phyloP scores from a whole-genome alignment of 2,329 filamentous ascomycete genomes.

The Paraphaeosphaeria sporulosa region DNA sequence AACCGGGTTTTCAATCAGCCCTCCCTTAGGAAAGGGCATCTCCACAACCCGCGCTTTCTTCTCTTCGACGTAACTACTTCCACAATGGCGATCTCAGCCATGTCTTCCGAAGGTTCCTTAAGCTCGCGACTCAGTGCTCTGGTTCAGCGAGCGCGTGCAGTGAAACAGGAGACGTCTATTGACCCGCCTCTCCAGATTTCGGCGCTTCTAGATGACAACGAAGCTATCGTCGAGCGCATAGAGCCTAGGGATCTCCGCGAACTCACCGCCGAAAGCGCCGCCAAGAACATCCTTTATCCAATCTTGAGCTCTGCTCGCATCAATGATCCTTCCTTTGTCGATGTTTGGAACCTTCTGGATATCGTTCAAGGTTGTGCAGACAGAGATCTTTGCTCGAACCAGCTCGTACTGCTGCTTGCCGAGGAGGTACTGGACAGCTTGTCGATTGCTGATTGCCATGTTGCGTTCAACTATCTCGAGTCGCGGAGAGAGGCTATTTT shows the following conservation, averaged over 20 bases:
- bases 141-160: slow-evolving; percentile 49
- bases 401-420: slow-evolving; percentile 85
- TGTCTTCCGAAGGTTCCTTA: slow-evolving; percentile 36
- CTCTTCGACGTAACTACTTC: no score
- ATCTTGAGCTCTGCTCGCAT: slow-evolving; percentile 80
- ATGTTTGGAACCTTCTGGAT: slow-evolving; percentile 93
- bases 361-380: slow-evolving; percentile 89
- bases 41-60: not conserved
- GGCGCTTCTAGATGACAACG: slow-evolving; percentile 44
- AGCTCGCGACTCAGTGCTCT: slow-evolving; percentile 48
- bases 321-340: slow-evolving; percentile 77
- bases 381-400: slow-evolving; percentile 73
- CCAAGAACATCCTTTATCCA: slow-evolving; percentile 79
- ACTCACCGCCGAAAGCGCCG: slow-evolving; percentile 82
- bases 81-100: slow-evolving; percentile 38
- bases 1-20: not conserved
- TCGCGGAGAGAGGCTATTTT: slow-evolving; percentile 90
- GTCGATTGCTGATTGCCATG: slow-evolving; percentile 88
- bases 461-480: slow-evolving; percentile 93
- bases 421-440: slow-evolving; percentile 97
- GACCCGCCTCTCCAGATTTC: slow-evolving; percentile 55
- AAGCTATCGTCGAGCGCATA: slow-evolving; percentile 35
- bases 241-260: slow-evolving; percentile 58
- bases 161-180: slow-evolving; percentile 52
- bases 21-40: not conserved